Evolutionary conservation across 805 yeast genomes (phyloP).

Genomic region (Candida ovalis): DNA sequence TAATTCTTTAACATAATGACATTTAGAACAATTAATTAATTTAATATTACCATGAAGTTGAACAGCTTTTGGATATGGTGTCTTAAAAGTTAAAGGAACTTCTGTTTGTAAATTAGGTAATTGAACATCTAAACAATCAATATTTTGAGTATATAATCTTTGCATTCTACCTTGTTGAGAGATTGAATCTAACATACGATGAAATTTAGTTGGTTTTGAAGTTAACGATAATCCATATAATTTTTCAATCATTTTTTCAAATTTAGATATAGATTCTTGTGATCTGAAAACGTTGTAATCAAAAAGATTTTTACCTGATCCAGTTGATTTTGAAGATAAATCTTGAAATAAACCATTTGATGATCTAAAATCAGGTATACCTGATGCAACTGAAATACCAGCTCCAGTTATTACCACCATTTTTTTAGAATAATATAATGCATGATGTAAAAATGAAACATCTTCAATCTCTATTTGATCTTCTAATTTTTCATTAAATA

Average conservation of each 20-base stretch:
- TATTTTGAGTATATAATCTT: conserved; percentile 83
- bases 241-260: conserved; percentile 70
- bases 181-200: conserved; percentile 54
- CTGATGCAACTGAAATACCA: conserved; percentile 86
- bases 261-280: conserved; percentile 53
- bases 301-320: conserved; percentile 58
- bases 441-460: conserved; percentile 48
- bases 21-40: conserved; percentile 71
- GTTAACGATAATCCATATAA: conserved; percentile 50
- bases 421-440: conserved; percentile 50
- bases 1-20: conserved; percentile 54
- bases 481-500: conserved; percentile 21
- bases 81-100: conserved; percentile 41
- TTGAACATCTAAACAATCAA: conserved; percentile 72
- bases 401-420: conserved; percentile 79
- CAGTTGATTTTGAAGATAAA: conserved; percentile 36
- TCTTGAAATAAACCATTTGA: conserved; percentile 71
- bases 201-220: conserved; percentile 74
- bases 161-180: conserved; percentile 61
- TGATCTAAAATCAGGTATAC: conserved; percentile 78
- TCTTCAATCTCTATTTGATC: conserved; percentile 38
- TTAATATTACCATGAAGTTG: conserved; percentile 85
- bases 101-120: conserved; percentile 46
- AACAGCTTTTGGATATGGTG: conserved; percentile 49
- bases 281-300: conserved; percentile 75